phyloP scores from a whole-genome alignment of 768 basidiomycete species.

The Boletellus ananas region DNA sequence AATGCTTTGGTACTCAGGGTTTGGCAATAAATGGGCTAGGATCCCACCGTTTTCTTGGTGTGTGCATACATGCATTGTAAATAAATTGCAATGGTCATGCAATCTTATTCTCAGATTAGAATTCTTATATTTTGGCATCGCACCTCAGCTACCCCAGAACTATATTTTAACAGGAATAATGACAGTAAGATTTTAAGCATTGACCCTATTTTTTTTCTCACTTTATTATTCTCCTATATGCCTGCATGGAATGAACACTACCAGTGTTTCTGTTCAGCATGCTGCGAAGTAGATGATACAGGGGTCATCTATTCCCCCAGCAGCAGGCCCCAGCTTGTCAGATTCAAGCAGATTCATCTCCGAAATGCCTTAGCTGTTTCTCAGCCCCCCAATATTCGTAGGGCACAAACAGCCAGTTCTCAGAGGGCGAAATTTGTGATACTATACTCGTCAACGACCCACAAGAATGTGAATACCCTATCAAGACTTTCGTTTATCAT shows the following conservation, averaged over 20 bases:
- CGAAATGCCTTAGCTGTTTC: background rate
- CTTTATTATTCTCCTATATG: background rate
- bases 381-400: constrained; percentile 5
- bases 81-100: no score
- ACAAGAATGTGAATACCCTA: background rate
- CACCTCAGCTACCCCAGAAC: background rate
- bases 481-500: constrained; percentile 1
- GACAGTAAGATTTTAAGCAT: no score
- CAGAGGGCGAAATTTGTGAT: background rate
- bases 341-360: background rate
- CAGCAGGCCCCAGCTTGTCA: background rate
- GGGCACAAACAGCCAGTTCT: constrained; percentile 3
- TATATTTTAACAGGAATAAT: no score
- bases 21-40: background rate
- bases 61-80: no score
- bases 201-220: background rate
- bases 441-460: background rate
- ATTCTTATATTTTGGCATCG: background rate
- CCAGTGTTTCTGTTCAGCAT: background rate
- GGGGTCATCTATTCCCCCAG: background rate
- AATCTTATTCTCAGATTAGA: background rate
- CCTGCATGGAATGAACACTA: background rate
- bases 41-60: no score
- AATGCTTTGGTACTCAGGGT: no score
- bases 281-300: background rate